These are phyloP conservation scores for Raddia distichophylla DNA, from an alignment of 176 grass and related monocot genomes.

Conservation along the genomic window DNA sequence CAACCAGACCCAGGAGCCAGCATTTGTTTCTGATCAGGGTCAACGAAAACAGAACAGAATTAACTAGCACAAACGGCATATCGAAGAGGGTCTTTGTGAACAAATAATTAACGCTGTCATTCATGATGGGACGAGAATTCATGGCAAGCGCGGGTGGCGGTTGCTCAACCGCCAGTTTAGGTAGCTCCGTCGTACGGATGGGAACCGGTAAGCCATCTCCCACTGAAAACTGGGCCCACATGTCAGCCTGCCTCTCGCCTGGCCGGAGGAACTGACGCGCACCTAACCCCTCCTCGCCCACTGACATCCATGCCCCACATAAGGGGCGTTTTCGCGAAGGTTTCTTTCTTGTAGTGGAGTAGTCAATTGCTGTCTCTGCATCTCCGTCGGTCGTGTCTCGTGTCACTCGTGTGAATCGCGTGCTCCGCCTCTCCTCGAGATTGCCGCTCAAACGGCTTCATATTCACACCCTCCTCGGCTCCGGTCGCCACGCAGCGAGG, in stretches of 20 bases:
- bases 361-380: background rate
- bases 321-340: too few relatives aligned
- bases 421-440: constrained; percentile 32
- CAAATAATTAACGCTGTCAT: background rate
- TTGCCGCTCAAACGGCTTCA: constrained; percentile 23
- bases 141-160: background rate
- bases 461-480: background rate
- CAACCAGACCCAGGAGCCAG: too few relatives aligned
- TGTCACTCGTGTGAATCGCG: constrained; percentile 4
- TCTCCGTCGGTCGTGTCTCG: background rate
- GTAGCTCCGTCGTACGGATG: background rate
- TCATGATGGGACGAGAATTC: background rate
- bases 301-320: constrained; percentile 21
- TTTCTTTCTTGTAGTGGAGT: too few relatives aligned
- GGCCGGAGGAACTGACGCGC: too few relatives aligned
- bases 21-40: too few relatives aligned
- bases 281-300: background rate
- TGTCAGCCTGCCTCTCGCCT: background rate
- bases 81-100: too few relatives aligned
- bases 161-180: background rate
- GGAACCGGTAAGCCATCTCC: background rate
- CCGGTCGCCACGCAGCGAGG: constrained; percentile 9
- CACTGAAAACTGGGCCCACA: background rate
- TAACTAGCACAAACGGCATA: too few relatives aligned
- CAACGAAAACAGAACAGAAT: too few relatives aligned